Evolutionary conservation across 2,329 filamentous ascomycete species (phyloP).

Genomic region (Trichoderma afroharzianum): DNA sequence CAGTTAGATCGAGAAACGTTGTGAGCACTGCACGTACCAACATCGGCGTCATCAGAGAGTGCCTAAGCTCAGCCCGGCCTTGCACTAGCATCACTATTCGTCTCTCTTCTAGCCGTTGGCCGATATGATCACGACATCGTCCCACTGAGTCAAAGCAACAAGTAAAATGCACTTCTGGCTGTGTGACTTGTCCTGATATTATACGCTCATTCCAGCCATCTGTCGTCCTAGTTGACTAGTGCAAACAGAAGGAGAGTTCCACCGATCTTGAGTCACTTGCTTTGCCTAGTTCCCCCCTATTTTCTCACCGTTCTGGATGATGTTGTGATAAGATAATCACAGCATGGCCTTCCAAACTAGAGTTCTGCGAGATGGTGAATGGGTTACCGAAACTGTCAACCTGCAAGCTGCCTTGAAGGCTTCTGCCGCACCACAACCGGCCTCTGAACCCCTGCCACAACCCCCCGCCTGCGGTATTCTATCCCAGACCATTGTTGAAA

Average conservation of each 20-base stretch:
- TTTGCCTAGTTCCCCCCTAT: no score
- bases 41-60: neutral
- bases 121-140: neutral
- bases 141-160: neutral
- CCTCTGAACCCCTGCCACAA: constrained; percentile 31
- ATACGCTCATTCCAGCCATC: neutral
- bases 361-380: constrained; percentile 51
- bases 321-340: constrained; percentile 25
- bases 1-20: neutral
- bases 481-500: constrained; percentile 72
- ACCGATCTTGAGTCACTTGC: neutral
- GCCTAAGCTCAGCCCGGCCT: neutral
- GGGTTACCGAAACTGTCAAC: constrained; percentile 53
- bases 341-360: constrained; percentile 51
- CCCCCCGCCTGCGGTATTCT: constrained; percentile 66
- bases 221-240: neutral
- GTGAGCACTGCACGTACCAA: constrained; percentile 6
- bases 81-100: neutral
- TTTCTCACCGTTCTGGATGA: neutral
- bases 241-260: neutral
- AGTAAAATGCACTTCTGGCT: neutral
- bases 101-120: neutral
- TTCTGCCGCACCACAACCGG: constrained; percentile 31
- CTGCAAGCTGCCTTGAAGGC: constrained; percentile 41
- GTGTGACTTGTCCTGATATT: neutral